Evolutionary conservation across 345 rosid species (phyloP), one percentile per base, ranked within the genome.

Genomic region (Melaleuca alternifolia): DNA sequence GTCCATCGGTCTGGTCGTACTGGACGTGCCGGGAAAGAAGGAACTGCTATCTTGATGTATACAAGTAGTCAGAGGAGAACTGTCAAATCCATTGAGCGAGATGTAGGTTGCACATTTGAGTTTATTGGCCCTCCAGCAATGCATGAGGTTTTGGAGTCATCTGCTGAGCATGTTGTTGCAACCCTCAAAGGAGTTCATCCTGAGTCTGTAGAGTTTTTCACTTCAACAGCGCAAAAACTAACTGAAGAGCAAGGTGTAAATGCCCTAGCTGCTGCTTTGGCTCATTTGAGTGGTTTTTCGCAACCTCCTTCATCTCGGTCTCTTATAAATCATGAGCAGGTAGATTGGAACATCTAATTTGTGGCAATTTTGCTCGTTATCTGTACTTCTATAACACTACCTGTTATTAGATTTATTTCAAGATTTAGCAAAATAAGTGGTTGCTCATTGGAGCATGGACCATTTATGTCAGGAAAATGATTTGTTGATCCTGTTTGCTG

Each of bases 1-100:
- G 99, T 97, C 89, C 99, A 96, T 88, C 98, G 99, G 84, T 97
- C 99, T 87, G 99, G 99, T 50, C 99, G 99, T 89, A 97, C 99
- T 82, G 99, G 99, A 75, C 99, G 98, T 56, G 99, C 99, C 20
- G 99, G 99, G 87, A 97, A 97, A 91, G 95, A 93, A 94, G 99
- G 99, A 87, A 92, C 94, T 90, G 97, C 99, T 71, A 90, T 97
- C 92, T 91, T 97, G 87, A 93, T 97, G 99, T 94, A 88, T 88
- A 93, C 95, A 26, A 92, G 89, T 87, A 95, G 92, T 92, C 99
- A 97, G 91, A 94, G 95, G 92, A 94, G 98, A 88, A 96, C 98
- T 37, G 96, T 97, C 75, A 91, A 94, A 89, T 92, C 97, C 85
- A 95, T 96, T 65, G 99, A 96, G 93, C 99, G 97, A 88, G 96